These are phyloP conservation scores for Tulasnella sp. DNA, from an alignment of 768 basidiomycete genomes.

Conservation along the genomic window DNA sequence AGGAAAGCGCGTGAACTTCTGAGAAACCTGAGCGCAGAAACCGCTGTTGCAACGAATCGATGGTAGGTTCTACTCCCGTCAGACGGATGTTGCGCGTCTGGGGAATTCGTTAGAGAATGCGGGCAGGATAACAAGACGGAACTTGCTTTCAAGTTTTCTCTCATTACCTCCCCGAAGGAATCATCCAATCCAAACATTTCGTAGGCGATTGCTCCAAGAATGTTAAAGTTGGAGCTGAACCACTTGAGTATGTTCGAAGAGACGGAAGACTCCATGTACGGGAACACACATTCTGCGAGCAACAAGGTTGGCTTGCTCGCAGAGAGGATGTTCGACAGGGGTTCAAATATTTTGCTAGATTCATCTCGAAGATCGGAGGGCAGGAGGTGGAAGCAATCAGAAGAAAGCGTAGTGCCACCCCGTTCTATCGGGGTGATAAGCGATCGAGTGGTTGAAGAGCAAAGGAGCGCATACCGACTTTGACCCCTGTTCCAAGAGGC, in stretches of 20 bases:
- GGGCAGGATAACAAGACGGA: neutral
- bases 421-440: slow-evolving; percentile 30
- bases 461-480: slow-evolving; percentile 18
- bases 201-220: slow-evolving; percentile 56
- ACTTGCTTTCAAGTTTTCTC: slow-evolving; percentile 66
- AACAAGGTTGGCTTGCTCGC: slow-evolving; percentile 57
- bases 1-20: slow-evolving; percentile 35
- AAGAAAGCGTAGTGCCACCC: slow-evolving; percentile 48
- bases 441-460: neutral
- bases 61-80: slow-evolving; percentile 50
- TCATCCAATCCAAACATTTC: slow-evolving; percentile 90
- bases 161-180: slow-evolving; percentile 86
- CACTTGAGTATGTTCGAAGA: slow-evolving; percentile 54
- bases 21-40: slow-evolving; percentile 49
- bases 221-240: slow-evolving; percentile 48
- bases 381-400: slow-evolving; percentile 53
- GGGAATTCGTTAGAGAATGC: slow-evolving; percentile 3
- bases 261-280: slow-evolving; percentile 58
- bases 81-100: slow-evolving; percentile 62
- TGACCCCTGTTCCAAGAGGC: slow-evolving; percentile 36
- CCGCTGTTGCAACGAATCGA: slow-evolving; percentile 44
- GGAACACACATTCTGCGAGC: slow-evolving; percentile 87
- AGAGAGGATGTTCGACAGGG: slow-evolving; percentile 26
- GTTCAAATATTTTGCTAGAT: slow-evolving; percentile 38
- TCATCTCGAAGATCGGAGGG: slow-evolving; percentile 62